Base-by-base conservation (phyloP, 768 basidiomycete genomes). In the Trametes villosa region DNA sequence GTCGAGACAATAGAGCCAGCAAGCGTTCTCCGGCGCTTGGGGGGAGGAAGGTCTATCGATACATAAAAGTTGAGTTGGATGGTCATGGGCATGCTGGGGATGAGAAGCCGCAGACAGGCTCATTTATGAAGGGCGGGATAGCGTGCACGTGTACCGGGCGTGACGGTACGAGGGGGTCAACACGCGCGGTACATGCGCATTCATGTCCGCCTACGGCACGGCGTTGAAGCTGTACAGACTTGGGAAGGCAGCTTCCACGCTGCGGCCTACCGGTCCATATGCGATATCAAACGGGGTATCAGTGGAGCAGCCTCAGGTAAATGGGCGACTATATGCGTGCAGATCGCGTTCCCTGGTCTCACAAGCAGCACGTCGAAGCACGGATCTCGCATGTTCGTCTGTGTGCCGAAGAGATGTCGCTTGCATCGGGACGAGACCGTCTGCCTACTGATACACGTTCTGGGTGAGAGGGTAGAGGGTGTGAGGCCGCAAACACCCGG, bases 1-100 rank as follows among this genome's bases (percentile, higher is more conserved):
- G 91, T 90, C 17, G 90, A 89, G 63, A 93, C 84, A 68, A 94
- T 87, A 59, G 89, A 88, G 63, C 90, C 90, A 64, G 91, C 88
- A 74, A 93, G 81, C 61, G 88, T 88, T 68, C 88, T 85, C 61
- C 91, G 89, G 70, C 87, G 86, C 79, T 93, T 94, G 66, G 85
- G 78, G 47, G 91, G 87, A 29, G 86, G 85, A 51, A 88, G 71
- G 70, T 91, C 91, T 92, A 88, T 74, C 38, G 53, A 68, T 53
- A 73, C 66, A 68, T 71, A 64, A 61, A 75, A 66, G 57, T 68
- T 70, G 57, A 71, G 61, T 50, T 72, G 48, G 30, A 70, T 57
- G 55, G 70, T 58, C 61, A 67, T 57, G 55, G 68, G 62, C 60
- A 69, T 64, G 41, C 54, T 53, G 49, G 64, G 58, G 55, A 61